phyloP scores from a whole-genome alignment of 768 basidiomycete species.

The Mrakia hoshinonis region DNA sequence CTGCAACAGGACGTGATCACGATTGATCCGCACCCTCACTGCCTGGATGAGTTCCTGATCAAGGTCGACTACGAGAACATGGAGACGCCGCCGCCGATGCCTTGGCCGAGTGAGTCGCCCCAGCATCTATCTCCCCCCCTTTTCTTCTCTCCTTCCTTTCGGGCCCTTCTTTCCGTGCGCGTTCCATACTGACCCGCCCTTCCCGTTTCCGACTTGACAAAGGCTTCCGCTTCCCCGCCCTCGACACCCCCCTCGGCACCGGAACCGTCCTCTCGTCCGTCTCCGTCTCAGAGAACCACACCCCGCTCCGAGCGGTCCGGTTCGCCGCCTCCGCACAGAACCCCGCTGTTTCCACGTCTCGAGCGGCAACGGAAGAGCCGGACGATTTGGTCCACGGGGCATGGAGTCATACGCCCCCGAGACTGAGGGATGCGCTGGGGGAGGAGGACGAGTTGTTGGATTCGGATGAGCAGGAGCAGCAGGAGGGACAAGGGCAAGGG shows the following conservation, averaged over 20 bases:
- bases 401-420: conserved; percentile 27
- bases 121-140: too few species aligned
- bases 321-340: not conserved
- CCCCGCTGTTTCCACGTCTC: not conserved
- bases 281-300: not conserved
- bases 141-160: not conserved
- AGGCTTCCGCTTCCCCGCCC: conserved; percentile 20
- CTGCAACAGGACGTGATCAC: conserved; percentile 26
- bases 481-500: not conserved
- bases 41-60: conserved; percentile 19
- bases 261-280: not conserved
- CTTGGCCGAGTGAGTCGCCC: conserved; percentile 17
- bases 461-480: not conserved
- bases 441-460: conserved; percentile 19
- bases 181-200: not conserved
- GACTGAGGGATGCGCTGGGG: conserved; percentile 25
- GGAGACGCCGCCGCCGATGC: conserved; percentile 11
- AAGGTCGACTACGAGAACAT: conserved; percentile 21
- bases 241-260: conserved; percentile 20
- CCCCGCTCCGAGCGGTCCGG: not conserved
- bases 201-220: not conserved
- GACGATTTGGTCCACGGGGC: conserved; percentile 6
- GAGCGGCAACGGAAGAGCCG: not conserved
- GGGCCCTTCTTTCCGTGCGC: not conserved
- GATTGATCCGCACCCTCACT: conserved; percentile 28